phyloP scores from a whole-genome alignment of 2,329 filamentous ascomycete species.

The Akanthomyces lecanii region DNA sequence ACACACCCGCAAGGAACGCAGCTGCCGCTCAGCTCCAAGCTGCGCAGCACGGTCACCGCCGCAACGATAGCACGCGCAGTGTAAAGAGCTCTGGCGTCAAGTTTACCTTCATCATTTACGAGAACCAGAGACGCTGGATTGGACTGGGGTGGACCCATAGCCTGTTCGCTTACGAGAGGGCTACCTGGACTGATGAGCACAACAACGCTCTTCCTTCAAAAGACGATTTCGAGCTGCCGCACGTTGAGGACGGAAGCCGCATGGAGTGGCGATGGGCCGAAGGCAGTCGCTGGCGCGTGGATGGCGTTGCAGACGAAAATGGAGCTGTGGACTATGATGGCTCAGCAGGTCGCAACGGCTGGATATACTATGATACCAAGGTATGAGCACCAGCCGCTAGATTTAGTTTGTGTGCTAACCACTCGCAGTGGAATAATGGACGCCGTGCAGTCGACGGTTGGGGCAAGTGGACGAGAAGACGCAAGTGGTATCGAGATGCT shows the following conservation, averaged over 20 bases:
- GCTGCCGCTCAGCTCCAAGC: slow-evolving; percentile 20
- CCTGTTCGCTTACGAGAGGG: slow-evolving; percentile 83
- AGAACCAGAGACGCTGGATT: slow-evolving; percentile 94
- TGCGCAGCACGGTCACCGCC: slow-evolving; percentile 21
- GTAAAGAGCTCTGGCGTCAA: slow-evolving; percentile 73
- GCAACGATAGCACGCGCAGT: slow-evolving; percentile 30
- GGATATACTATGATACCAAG: slow-evolving; percentile 99
- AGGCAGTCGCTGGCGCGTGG: slow-evolving; percentile 81
- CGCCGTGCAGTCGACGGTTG: slow-evolving; percentile 82
- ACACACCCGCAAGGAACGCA: slow-evolving; percentile 43
- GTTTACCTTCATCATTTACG: slow-evolving; percentile 94
- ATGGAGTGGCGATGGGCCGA: slow-evolving; percentile 73
- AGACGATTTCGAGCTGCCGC: slow-evolving; percentile 62
- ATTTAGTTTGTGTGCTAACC: slow-evolving; percentile 60
- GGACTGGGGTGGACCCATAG: slow-evolving; percentile 93
- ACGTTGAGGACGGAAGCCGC: slow-evolving; percentile 55
- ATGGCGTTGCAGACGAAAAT: slow-evolving; percentile 59
- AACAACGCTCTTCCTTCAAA: slow-evolving; percentile 74
- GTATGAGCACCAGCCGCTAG: slow-evolving; percentile 59
- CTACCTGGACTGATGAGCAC: slow-evolving; percentile 94
- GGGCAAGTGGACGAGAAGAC: slow-evolving; percentile 85
- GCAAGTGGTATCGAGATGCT: slow-evolving; percentile 96
- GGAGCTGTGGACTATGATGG: slow-evolving; percentile 47
- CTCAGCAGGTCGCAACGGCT: slow-evolving; percentile 66
- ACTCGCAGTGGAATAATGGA: slow-evolving; percentile 76